Evolutionary conservation across 306 rosid species (phyloP), one percentile per base, ranked within the genome.

Genomic region (Trifolium subterraneum): DNA sequence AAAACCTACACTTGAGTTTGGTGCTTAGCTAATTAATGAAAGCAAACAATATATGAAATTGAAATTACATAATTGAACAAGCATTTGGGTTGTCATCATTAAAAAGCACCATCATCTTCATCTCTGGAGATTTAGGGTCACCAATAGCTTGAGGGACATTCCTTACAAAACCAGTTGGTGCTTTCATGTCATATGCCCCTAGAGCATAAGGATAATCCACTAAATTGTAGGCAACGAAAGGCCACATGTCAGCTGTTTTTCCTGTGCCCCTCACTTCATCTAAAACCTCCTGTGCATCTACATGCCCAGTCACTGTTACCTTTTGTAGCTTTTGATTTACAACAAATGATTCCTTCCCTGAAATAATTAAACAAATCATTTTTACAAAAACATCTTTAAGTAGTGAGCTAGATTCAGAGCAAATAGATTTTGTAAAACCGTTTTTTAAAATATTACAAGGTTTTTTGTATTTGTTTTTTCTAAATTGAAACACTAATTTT

Each of bases 71-170:
- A 45, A 88, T 74, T 15, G 93, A 85, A 48, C 98, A 91, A 9
- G 91, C 87, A 76, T 89, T 52, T 20, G 96, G 92, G 55, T 93
- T 93, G 18, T 93, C 97, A 76, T 93, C 97, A 29, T 91, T 89
- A 31, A 93, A 93, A 80, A 89, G 77, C 0, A 67, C 14, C 36
- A 75, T 78, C 45, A 86, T 73, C 82, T 88, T 84, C 82, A 89
- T 85, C n/a, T 90, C 97, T 0, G 88, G 75, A 0, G 90, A 88
- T 45, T 86, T 84, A 0, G 86, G 92, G 60, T 67, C 72, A 11
- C 87, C 84, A 0, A 64, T 15, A 0, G 96, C 89, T 48, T 89
- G 89, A 18, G 78, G 82, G 2, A 76, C 92, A 36, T 80, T 87
- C 71, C 86, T 88, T 1, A 93, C 98, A 27, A 82, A 91, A 12